phyloP scores from a whole-genome alignment of 2,329 filamentous ascomycete genomes.

The Diaporthe nobilis region DNA sequence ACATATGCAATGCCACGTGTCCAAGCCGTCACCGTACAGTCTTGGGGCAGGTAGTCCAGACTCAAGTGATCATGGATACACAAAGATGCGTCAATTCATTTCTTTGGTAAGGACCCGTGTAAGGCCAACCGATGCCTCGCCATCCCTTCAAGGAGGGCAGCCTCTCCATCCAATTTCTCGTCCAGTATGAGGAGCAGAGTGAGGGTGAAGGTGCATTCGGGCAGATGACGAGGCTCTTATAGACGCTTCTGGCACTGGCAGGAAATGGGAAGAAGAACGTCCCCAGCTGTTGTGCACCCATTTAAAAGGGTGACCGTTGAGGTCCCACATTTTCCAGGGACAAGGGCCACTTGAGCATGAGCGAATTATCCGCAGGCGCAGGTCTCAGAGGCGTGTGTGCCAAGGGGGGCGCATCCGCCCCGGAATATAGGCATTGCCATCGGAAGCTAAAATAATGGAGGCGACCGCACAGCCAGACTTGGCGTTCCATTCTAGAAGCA shows the following conservation, averaged over 20 bases:
- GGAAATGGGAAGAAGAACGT: background rate
- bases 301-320: background rate
- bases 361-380: background rate
- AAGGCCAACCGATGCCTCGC: background rate
- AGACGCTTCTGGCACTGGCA: background rate
- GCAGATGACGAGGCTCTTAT: background rate
- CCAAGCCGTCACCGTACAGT: background rate
- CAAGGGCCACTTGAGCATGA: background rate
- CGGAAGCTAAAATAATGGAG: conserved; percentile 4
- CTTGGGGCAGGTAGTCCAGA: background rate
- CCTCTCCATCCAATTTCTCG: background rate
- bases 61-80: background rate
- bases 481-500: conserved; percentile 2
- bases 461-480: conserved; percentile 6
- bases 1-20: background rate
- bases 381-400: background rate
- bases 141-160: background rate
- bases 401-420: background rate
- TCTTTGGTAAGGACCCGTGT: background rate
- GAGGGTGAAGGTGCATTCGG: background rate
- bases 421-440: conserved; percentile 13
- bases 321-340: background rate
- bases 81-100: background rate
- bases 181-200: background rate
- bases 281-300: background rate